Evolutionary conservation across 1,139 yeast species (phyloP), one percentile per base, ranked within the genome.

Genomic region (Kluyveromyces sp.): DNA sequence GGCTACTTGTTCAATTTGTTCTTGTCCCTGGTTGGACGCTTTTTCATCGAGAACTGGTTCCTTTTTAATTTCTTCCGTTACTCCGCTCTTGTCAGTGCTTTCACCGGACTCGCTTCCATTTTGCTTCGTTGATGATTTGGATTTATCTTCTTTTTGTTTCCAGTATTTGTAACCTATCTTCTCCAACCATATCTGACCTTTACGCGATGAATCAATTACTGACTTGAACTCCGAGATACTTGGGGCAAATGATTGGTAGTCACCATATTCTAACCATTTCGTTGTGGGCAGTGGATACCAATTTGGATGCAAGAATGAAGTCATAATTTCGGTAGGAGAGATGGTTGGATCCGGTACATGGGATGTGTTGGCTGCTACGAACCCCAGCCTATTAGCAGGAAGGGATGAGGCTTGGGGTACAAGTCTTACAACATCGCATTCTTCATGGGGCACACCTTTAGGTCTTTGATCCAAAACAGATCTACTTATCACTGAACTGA

Each of bases 221-320:
- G 84, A 71, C 22, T 78, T 80, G 36, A 75, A 74, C 62, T 84
- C 87, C 60, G 88, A 96, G 35, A 73, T 65, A 1, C 73, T 62
- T 3, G 96, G 97, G 0, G 94, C 95, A 73, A 87, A 89, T 11
- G 87, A 76, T 45, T 74, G 73, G 48, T 74, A 77, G 8, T 73
- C 74, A 41, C 80, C 80, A 42, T 81, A 80, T 42, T 75, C 74
- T 43, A 89, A 66, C 96, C 96, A 92, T 41, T 78, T 78, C 1
- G 95, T 82, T 4, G 85, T 74, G 6, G 94, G 86, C 41, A 89
- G 68, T 7, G 87, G 80, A 52, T 82, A 82, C 85, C 94, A 84
- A 49, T 83, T 84, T 12, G 96, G 96, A 61, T 88, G 95, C 54
- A 83, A 73, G 58, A 85, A 84, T 46, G 76, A 78, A 41, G 76